Conservation (phyloP, 2,329 filamentous ascomycete genomes). For the Venturia carpophila region DNA sequence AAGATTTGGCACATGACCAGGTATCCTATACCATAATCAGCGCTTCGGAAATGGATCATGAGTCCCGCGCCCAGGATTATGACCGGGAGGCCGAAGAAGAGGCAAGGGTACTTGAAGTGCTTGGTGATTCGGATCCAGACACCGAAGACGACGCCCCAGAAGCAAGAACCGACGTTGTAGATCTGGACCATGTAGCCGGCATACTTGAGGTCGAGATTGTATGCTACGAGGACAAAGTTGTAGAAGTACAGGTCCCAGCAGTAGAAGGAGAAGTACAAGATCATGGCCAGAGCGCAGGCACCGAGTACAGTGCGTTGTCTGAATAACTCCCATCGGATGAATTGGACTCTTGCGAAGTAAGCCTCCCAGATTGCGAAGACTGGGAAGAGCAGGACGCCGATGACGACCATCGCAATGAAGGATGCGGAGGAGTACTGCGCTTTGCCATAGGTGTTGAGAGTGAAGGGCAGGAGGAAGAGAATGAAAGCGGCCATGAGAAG, state of each 20-base stretch:
- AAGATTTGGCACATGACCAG: conserved; percentile 30
- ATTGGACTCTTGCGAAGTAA: conserved; percentile 33
- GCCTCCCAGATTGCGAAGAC: conserved; percentile 35
- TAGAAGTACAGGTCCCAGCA: conserved; percentile 36
- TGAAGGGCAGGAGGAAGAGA: conserved; percentile 62
- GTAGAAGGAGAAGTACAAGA: conserved; percentile 26
- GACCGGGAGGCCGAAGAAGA: conserved; percentile 26
- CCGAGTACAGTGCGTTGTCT: conserved; percentile 44
- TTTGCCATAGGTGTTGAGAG: conserved; percentile 32
- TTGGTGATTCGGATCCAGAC: conserved; percentile 22
- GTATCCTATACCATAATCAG: conserved; percentile 27
- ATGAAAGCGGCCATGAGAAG: conserved; percentile 53
- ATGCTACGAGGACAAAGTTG: conserved; percentile 35
- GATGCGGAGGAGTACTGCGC: conserved; percentile 30
- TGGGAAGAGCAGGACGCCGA: conserved; percentile 32
- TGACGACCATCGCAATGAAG: conserved; percentile 37
- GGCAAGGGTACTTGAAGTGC: conserved; percentile 26
- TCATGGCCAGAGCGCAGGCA: conserved; percentile 43
- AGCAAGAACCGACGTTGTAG: conserved; percentile 30
- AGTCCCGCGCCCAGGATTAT: conserved; percentile 28
- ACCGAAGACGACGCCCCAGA: conserved; percentile 25
- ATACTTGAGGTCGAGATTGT: conserved; percentile 25
- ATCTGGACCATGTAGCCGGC: conserved; percentile 24
- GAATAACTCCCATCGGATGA: conserved; percentile 41
- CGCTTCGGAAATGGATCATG: conserved; percentile 28